Percentiles rank a stretch among this genome's conserved stretches.
phyloP scores from a whole-genome alignment of 179 eudicot species.

The Vitellaria paradoxa region DNA sequence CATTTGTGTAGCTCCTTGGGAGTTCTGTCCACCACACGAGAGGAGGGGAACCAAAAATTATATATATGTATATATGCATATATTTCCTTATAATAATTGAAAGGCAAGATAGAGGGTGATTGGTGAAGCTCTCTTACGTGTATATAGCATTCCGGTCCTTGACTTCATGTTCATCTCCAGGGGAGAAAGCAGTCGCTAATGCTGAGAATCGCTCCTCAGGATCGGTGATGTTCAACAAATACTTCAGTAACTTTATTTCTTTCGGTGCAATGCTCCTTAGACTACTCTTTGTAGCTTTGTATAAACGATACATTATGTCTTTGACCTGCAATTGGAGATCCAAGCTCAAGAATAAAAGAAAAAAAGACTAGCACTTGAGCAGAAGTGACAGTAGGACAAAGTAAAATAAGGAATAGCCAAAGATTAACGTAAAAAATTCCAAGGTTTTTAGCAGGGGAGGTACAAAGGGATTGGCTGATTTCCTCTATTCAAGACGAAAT shows the following conservation, averaged over 20 bases:
- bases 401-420: not conserved
- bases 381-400: not conserved
- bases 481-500: not conserved
- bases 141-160: slow-evolving; percentile 67
- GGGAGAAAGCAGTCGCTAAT: slow-evolving; percentile 79
- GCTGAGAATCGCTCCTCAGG: slow-evolving; percentile 98
- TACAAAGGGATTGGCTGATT: not conserved
- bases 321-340: slow-evolving; percentile 53
- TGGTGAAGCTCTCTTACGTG: slow-evolving; percentile 51
- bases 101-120: not conserved
- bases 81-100: not conserved
- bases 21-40: slow-evolving; percentile 46
- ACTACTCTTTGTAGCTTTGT: slow-evolving; percentile 87
- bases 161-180: slow-evolving; percentile 64
- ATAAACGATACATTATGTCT: slow-evolving; percentile 78
- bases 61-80: not conserved
- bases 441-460: not conserved
- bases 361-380: not conserved
- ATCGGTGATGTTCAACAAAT: slow-evolving; percentile 83
- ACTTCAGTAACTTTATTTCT: slow-evolving; percentile 86
- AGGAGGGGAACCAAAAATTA: slow-evolving; percentile 1
- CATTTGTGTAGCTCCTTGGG: slow-evolving; percentile 95
- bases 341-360: not conserved
- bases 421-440: not conserved
- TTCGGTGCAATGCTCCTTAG: slow-evolving; percentile 79